Base-by-base conservation (phyloP, 169 alveolate genomes). In the Cryptosporidium viatorum region DNA sequence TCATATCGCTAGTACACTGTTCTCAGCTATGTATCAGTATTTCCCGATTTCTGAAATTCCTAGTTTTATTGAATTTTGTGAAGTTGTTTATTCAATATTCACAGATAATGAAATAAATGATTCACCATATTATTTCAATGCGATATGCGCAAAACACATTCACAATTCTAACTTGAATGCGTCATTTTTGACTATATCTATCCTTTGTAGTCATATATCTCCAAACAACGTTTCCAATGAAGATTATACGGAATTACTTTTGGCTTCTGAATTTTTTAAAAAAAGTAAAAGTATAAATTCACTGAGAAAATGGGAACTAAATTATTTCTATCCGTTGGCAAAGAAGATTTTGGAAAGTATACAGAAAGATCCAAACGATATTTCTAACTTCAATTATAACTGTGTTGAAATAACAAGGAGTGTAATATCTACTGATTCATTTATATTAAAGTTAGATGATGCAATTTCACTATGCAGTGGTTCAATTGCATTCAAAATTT, bases 401-500 rank as follows among this genome's bases (percentile, higher is more conserved):
- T 80, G 89, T 39, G 89, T 80, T 18, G 18, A n/a, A 21, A 45
- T 65, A 26, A 43, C 65, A 26, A 80, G 89, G 37, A 43, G 69
- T 62, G 80, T 80, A n/a, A 80, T 80, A 26, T 59, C 89, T 18
- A 62, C 89, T 0, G 80, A 59, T 5, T 43, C 62, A 18, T 65
- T 43, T 39, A 80, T 16, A 7, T 48, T 80, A 26, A 59, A 52
- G 8, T 48, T 80, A 6, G 75, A 80, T 67, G 89, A 80, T 65
- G 89, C 89, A 10, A 41, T 80, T 37, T 59, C 73, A n/a, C 52
- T 80, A 39, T 80, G 89, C 31, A 80, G 75, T 29, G 89, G 89
- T 33, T 80, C 89, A 16, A 67, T 80, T 43, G 89, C 80, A 26
- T 80, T 60, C 41, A 59, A 26, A 39, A 35, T 39, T 41, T 62